Evolutionary conservation across 805 yeast genomes (phyloP), one percentile per base, ranked within the genome.

Genomic region (Candida palmyrensis): DNA sequence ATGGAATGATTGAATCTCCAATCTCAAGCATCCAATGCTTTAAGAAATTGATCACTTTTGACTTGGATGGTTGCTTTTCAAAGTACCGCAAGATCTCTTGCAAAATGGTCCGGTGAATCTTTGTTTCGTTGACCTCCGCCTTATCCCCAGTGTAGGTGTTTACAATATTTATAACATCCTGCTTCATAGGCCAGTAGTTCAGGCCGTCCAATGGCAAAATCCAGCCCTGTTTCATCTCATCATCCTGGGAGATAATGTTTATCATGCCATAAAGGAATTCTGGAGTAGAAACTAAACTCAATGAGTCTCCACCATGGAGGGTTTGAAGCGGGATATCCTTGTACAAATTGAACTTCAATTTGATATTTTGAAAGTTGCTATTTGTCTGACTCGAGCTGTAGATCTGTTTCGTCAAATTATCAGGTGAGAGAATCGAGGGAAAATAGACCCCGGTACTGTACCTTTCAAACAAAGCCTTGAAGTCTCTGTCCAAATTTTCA

Each of bases 21-120:
- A 57, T 52, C 37, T 66, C 71, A 6, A 66, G 44, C 16, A 66
- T 45, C 72, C 72, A 66, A 36, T 51, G 53, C 33, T 59, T 61
- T 19, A 60, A 25, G 33, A 63, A 65, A 33, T 58, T 62, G n/a
- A n/a, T n/a, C 4, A 63, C 41, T 20, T 57, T 35, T 5, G 40
- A 30, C 1, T 24, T 19, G 1, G 29, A 15, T 1, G 35, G 18
- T 21, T 38, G 38, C 2, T 26, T 19, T 4, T 38, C 18, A 15
- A 55, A 32, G 21, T 32, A 26, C 1, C 36, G 37, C 7, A 49
- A 18, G 2, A 59, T 37, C 14, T 39, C 31, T 9, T 43, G 38
- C 9, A 59, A 29, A 10, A 62, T 42, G 3, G 41, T 43, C 8
- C 40, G 37, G 19, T 61, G 62, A 3, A 53, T 37, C 5, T 38